A percentile compares a stretch with the other conserved stretches of the same genome.
phyloP scores from a whole-genome alignment of 257 asterid genomes.

The Echites panduratus region DNA sequence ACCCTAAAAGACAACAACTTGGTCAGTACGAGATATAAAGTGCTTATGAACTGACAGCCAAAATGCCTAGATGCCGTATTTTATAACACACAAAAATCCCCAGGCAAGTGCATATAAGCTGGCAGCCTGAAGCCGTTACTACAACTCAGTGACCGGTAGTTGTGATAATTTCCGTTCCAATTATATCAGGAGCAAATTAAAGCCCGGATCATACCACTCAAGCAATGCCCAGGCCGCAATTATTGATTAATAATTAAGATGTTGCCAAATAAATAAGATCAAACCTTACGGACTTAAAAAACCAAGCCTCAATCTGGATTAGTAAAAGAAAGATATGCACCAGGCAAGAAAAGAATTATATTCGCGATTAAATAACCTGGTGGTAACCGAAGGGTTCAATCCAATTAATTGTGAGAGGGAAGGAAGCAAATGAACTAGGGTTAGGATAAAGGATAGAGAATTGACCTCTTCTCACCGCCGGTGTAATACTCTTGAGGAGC shows the following conservation, averaged over 20 bases:
- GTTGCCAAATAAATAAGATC: not conserved
- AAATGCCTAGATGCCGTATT: too few relatives aligned
- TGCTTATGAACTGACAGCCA: not conserved
- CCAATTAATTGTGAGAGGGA: not conserved
- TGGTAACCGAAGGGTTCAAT: not conserved
- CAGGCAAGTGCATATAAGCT: not conserved
- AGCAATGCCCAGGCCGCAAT: not conserved
- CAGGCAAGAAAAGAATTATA: not conserved
- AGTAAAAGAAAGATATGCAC: not conserved
- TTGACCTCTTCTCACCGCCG: slow-evolving; percentile 95
- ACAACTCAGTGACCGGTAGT: not conserved
- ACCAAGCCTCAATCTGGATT: not conserved
- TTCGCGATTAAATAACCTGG: not conserved
- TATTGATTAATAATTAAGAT: not conserved
- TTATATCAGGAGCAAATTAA: not conserved
- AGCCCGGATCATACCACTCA: not conserved
- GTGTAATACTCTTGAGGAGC: slow-evolving; percentile 88
- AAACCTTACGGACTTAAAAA: not conserved
- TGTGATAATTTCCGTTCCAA: not conserved
- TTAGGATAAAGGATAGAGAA: not conserved
- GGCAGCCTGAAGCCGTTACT: not conserved
- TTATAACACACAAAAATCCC: too few relatives aligned
- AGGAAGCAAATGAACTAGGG: not conserved
- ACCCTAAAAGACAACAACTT: not conserved
- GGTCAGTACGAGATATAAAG: not conserved